Base-by-base conservation (phyloP, 1,284 basidiomycete species). In the Pseudozyma pruni region DNA sequence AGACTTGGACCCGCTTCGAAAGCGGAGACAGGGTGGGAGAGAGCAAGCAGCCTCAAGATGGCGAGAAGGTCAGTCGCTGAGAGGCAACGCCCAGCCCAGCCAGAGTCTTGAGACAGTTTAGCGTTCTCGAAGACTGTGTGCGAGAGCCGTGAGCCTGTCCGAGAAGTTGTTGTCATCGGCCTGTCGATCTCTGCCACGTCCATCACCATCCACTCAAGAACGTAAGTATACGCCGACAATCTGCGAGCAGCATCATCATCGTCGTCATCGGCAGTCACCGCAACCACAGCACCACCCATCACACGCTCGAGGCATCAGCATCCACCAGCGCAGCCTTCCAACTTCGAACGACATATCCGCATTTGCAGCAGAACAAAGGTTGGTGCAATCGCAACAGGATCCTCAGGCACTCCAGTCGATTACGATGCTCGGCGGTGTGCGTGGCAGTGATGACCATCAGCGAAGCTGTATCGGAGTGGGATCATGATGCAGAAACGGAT, bases 121-220 rank as follows among this genome's bases (percentile, higher is more conserved):
- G n/a, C n/a, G n/a, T n/a, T n/a, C n/a, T n/a, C n/a, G n/a, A n/a
- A n/a, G n/a, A n/a, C n/a, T n/a, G n/a, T n/a, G n/a, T n/a, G n/a
- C n/a, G n/a, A n/a, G n/a, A n/a, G n/a, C n/a, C n/a, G n/a, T n/a
- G 14, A 39, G 17, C 5, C 17, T 23, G 27, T 11, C 27, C 11
- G 27, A 29, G 32, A 27, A 37, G 34, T 60, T 20, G 45, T 58
- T 33, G 53, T 35, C 34, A 44, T 16, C 40, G 20, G 32, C 49
- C 23, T 34, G 35, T 57, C 50, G 49, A 68, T 60, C 58, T 53
- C 53, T 57, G 49, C 38, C 49, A 40, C 64, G 64, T 40, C 58
- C 64, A 68, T 63, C 66, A 69, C 59, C 59, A 69, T 55, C 66
- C 46, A 53, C 52, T 64, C 67, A 70, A 70, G 67, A 70, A 64